Evolutionary conservation across 2,329 filamentous ascomycete genomes (phyloP).

Genomic region (Arthroderma sp.): DNA sequence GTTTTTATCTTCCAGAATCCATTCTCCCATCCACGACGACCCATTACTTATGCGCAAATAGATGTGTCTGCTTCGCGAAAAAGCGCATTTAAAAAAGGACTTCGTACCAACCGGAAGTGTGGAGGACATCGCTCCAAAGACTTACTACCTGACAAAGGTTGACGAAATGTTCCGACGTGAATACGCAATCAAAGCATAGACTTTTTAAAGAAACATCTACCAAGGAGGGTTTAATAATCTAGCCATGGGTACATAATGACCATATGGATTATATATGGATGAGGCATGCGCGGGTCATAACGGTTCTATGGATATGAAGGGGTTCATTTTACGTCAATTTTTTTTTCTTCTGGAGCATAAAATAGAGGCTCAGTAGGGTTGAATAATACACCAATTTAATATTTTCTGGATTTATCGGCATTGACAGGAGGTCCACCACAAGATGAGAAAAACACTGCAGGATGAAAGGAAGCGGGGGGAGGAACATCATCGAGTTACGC

Average conservation of each 20-base stretch:
- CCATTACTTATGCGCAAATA: constrained; percentile 25
- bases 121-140: constrained; percentile 52
- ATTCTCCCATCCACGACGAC: no score
- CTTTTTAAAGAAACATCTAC: constrained; percentile 7
- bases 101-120: constrained; percentile 54
- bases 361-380: neutral
- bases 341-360: constrained; percentile 2
- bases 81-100: constrained; percentile 70
- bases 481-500: no score
- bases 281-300: neutral
- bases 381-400: neutral
- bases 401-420: no score
- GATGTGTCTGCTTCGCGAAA: constrained; percentile 70
- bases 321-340: neutral
- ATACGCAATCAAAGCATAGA: constrained; percentile 54
- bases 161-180: constrained; percentile 77
- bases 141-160: constrained; percentile 68
- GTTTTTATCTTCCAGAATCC: constrained; percentile 17
- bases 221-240: neutral
- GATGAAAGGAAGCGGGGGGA: no score
- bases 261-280: neutral
- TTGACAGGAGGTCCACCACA: no score
- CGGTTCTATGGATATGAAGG: neutral
- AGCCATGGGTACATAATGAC: neutral
- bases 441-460: no score